Conservation (phyloP, 2,329 filamentous ascomycete species). For the Paracoccidioides lutzii region DNA sequence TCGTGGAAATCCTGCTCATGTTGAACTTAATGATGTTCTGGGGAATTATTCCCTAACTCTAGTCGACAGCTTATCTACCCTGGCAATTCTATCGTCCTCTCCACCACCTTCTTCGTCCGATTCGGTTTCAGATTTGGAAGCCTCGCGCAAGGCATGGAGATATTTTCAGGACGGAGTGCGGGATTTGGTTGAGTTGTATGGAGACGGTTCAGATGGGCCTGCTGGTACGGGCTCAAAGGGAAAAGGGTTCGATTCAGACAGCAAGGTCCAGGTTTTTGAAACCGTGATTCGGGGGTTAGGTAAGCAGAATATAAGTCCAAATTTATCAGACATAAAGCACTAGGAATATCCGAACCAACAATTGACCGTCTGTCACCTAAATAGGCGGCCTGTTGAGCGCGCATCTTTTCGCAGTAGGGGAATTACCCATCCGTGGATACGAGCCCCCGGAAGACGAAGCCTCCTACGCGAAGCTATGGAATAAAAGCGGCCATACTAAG, state of each 20-base stretch:
- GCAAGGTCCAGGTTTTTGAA: conserved; percentile 97
- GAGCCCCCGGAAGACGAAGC: conserved; percentile 35
- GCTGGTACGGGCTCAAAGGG: conserved; percentile 58
- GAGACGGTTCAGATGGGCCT: conserved; percentile 61
- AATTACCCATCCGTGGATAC: conserved; percentile 76
- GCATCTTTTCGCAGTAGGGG: conserved; percentile 83
- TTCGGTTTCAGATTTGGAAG: not conserved
- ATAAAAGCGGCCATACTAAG: conserved; percentile 17
- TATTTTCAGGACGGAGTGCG: conserved; percentile 72
- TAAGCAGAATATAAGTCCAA: conserved; percentile 12
- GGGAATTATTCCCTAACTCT: conserved; percentile 95
- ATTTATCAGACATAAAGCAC: not conserved
- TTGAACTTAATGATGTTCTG: conserved; percentile 86
- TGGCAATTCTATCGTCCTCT: conserved; percentile 78
- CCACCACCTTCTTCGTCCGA: conserved; percentile 43
- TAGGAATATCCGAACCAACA: not conserved
- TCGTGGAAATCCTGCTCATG: conserved; percentile 60
- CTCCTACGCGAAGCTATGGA: conserved; percentile 29
- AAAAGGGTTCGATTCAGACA: conserved; percentile 83
- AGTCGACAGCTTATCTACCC: conserved; percentile 86
- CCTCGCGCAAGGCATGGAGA: conserved; percentile 44
- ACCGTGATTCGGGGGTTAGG: conserved; percentile 75
- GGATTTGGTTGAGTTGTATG: conserved; percentile 68
- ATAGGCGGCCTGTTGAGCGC: conserved; percentile 67
- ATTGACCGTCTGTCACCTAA: not conserved